These are phyloP conservation scores for Tolypocladium cylindrosporum DNA, from an alignment of 2,329 filamentous ascomycete genomes.

Conservation along the genomic window DNA sequence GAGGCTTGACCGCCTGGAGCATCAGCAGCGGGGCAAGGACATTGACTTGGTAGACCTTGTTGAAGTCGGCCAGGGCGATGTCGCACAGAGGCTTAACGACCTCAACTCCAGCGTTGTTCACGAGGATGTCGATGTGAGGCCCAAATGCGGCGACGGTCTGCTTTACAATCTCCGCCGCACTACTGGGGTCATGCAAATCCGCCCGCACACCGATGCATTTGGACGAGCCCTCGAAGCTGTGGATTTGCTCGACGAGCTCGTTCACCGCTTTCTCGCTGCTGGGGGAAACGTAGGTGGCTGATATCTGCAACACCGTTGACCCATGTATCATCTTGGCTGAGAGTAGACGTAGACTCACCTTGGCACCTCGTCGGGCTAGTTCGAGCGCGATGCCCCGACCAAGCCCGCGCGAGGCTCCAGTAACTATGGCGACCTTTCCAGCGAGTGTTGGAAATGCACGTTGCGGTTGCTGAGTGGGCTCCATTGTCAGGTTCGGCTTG, in stretches of 20 bases:
- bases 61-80: neutral
- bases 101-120: conserved; percentile 22
- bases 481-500: neutral
- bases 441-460: neutral
- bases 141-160: neutral
- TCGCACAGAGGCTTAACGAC: neutral
- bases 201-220: neutral
- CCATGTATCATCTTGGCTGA: neutral
- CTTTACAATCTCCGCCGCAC: neutral
- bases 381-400: neutral
- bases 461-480: neutral
- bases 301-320: neutral
- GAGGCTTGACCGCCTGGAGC: conserved; percentile 38
- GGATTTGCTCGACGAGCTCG: neutral
- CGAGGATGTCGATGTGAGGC: conserved; percentile 13
- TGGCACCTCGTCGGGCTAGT: neutral
- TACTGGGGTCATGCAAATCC: neutral
- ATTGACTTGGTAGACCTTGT: conserved; percentile 45
- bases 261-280: neutral
- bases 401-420: neutral
- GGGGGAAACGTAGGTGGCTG: neutral
- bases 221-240: neutral
- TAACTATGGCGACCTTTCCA: neutral
- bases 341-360: neutral
- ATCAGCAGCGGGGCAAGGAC: conserved; percentile 39